Evolutionary conservation across 2,329 filamentous ascomycete species (phyloP).

Genomic region (Aphanocladium album): DNA sequence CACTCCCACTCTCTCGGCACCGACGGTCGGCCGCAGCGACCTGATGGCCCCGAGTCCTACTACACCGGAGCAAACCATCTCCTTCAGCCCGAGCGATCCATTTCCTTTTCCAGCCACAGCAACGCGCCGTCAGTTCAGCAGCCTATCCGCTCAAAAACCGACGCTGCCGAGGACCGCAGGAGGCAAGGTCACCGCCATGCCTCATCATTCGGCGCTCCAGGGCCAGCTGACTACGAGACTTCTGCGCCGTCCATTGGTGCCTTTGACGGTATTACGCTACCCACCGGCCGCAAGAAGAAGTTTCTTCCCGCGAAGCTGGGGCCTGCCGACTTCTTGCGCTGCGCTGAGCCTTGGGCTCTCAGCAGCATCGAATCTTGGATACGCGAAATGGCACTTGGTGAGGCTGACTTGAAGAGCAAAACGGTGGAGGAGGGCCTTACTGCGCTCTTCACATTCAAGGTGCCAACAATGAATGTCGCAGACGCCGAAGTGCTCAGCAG

Average conservation of each 20-base stretch:
- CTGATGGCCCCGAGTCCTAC: slow-evolving; percentile 47
- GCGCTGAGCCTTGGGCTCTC: slow-evolving; percentile 86
- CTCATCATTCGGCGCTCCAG: slow-evolving; percentile 44
- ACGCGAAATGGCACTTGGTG: slow-evolving; percentile 82
- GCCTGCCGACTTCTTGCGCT: slow-evolving; percentile 75
- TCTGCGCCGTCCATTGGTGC: slow-evolving; percentile 50
- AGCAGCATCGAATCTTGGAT: slow-evolving; percentile 86
- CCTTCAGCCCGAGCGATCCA: slow-evolving; percentile 61
- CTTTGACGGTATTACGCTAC: slow-evolving; percentile 80
- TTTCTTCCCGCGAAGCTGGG: slow-evolving; percentile 84
- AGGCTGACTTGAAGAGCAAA: slow-evolving; percentile 79
- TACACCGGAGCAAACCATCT: slow-evolving; percentile 33
- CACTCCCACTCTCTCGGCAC: slow-evolving; percentile 45
- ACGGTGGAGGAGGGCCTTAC: slow-evolving; percentile 84
- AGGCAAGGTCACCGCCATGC: slow-evolving; percentile 48
- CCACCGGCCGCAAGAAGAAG: slow-evolving; percentile 71
- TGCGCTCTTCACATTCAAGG: slow-evolving; percentile 85
- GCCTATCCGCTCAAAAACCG: slow-evolving; percentile 89
- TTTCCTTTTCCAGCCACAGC: slow-evolving; percentile 77
- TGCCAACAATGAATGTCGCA: slow-evolving; percentile 96
- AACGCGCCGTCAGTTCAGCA: slow-evolving; percentile 73
- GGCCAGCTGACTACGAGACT: slow-evolving; percentile 54
- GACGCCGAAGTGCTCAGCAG: slow-evolving; percentile 85
- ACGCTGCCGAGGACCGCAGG: slow-evolving; percentile 70
- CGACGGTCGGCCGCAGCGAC: slow-evolving; percentile 36